phyloP scores from a whole-genome alignment of 352 stramenopile species.

The Pythium insidiosum region DNA sequence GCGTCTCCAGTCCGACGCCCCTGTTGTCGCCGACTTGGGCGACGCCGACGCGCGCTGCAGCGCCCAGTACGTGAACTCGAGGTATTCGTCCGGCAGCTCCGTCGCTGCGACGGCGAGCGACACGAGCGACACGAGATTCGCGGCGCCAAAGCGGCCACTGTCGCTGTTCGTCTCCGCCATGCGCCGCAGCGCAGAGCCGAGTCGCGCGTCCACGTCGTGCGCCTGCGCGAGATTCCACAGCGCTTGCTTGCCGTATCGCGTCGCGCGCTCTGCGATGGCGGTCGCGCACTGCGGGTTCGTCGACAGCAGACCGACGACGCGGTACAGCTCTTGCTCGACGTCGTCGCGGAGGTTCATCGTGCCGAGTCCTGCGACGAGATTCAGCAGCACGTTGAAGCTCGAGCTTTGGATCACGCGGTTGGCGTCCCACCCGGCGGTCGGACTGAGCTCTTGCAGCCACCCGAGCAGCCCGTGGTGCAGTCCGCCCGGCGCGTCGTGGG shows the following conservation, averaged over 20 bases:
- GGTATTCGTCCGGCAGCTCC: constrained; percentile 47
- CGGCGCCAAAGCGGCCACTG: constrained; percentile 42
- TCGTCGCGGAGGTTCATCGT: constrained; percentile 20
- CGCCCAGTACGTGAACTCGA: constrained; percentile 67
- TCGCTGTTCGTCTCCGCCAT: constrained; percentile 37
- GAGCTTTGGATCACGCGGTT: constrained; percentile 39
- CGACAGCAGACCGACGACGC: constrained; percentile 35
- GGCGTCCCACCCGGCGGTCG: constrained; percentile 25
- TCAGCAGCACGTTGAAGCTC: constrained; percentile 58
- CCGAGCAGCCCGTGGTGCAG: too few species aligned
- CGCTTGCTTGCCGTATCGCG: constrained; percentile 61
- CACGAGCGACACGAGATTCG: constrained; percentile 60
- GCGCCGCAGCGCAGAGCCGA: constrained; percentile 41
- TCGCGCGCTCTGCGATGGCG: constrained; percentile 49
- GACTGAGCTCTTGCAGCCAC: constrained; percentile 26
- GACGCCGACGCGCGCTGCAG: constrained; percentile 40
- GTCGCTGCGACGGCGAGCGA: constrained; percentile 44
- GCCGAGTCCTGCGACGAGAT: constrained; percentile 33
- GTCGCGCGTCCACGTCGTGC: constrained; percentile 45
- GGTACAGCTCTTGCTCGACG: constrained; percentile 39
- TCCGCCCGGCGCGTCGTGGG: too few species aligned
- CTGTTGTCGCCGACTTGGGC: constrained; percentile 17
- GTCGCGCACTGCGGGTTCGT: constrained; percentile 43
- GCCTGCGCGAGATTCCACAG: constrained; percentile 43
- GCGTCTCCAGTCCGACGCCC: constrained; percentile 50